Evolutionary conservation across 169 alveolate genomes (phyloP).

Genomic region (Miamiensis avidus): DNA sequence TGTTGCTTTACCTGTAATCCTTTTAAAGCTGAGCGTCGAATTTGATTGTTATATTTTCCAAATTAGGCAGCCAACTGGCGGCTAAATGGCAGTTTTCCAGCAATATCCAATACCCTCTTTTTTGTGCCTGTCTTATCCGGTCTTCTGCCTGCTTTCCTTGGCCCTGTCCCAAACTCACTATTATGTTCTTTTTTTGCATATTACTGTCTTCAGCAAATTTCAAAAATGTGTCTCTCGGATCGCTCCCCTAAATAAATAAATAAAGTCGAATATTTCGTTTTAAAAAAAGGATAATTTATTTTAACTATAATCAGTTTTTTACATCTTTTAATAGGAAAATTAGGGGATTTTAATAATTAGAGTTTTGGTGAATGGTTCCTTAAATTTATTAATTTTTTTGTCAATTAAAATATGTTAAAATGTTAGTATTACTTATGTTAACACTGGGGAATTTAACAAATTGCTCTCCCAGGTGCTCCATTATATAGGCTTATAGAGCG

Average conservation of each 20-base stretch:
- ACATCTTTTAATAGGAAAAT: background rate
- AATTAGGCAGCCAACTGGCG: background rate
- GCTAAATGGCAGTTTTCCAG: background rate
- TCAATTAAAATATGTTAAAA: too few species aligned
- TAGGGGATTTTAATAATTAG: background rate
- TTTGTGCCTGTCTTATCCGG: background rate
- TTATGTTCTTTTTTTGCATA: background rate
- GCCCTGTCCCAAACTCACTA: background rate
- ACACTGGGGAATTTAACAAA: background rate
- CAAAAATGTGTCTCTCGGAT: background rate
- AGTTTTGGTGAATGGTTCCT: background rate
- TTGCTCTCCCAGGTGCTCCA: background rate
- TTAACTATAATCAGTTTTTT: too few species aligned
- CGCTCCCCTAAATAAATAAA: background rate
- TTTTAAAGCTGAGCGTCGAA: background rate
- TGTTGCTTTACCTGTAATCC: background rate
- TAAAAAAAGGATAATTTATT: too few species aligned
- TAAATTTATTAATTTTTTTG: background rate
- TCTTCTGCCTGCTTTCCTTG: background rate
- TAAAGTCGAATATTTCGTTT: too few species aligned
- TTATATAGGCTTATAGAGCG: background rate
- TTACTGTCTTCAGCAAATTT: background rate
- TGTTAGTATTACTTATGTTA: background rate
- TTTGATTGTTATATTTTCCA: background rate
- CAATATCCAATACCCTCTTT: background rate